Base-by-base conservation (phyloP, 495 filamentous ascomycete species). In the Achaetomiella virescens region DNA sequence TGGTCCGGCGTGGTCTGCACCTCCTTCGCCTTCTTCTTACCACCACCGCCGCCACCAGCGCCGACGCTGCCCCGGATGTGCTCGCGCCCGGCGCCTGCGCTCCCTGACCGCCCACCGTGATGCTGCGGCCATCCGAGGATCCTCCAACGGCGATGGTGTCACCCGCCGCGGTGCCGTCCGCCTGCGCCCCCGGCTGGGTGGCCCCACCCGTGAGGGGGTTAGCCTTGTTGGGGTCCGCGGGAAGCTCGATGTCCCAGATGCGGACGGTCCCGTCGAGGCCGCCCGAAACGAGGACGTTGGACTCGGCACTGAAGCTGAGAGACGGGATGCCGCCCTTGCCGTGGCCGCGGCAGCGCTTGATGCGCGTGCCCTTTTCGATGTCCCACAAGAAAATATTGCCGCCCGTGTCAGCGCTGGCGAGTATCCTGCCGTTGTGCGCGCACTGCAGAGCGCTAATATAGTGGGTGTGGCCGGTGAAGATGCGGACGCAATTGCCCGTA, bases 351-450 rank as follows among this genome's bases (percentile, higher is more conserved):
- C 93, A 95, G 25, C 87, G 86, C 77, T 97, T 97, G 61, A 91
- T 79, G 2, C 88, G 80, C 11, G 84, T 82, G 12, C 90, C 93
- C 24, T 85, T 83, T 2, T 84, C 86, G 12, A 98, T 81, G 64
- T 95, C 91, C 95, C 95, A 98, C 41, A 98, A 76, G 64, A 91
- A 82, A 54, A 98, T 98, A 22, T 82, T 88, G 25, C 91, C 91
- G 5, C 81, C 80, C 29, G 86, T 79, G 66, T 96, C 93, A 8
- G 89, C 93, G 33, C 87, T 91, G 21, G 93, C 95, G 22, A 97
- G 77, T 37, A 88, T 81, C 69, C 88, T 91, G 35, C 93, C 93
- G 61, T 88, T 87, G 0, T 90, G 90, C 41, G 89, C 85, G 65
- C 90, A 93, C 51, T 89, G 81, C 52, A 98, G 68, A 0, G 89